Evolutionary conservation across 805 yeast genomes (phyloP).

Genomic region (Barnettozyma botsteinii): DNA sequence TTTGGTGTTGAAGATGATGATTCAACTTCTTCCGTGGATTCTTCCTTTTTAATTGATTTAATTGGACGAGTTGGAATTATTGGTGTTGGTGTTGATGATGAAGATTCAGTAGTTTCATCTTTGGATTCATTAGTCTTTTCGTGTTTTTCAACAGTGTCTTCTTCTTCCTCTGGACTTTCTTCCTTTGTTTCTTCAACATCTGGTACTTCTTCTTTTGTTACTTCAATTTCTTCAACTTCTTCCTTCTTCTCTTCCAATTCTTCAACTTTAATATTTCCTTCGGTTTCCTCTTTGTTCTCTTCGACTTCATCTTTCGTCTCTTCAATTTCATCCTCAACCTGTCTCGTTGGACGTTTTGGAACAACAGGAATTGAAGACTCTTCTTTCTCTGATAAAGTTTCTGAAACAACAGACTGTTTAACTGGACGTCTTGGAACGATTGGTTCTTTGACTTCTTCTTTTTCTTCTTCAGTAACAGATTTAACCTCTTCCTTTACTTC

Average conservation of each 20-base stretch:
- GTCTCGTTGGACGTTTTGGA: conserved; percentile 11
- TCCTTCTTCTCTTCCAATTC: background rate
- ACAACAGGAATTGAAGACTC: conserved; percentile 7
- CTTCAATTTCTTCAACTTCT: conserved; percentile 1
- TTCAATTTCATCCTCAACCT: background rate
- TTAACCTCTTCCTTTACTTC: background rate
- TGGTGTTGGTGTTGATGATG: background rate
- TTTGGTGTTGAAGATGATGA: background rate
- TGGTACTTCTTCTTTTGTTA: too few relatives aligned
- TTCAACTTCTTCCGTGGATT: background rate
- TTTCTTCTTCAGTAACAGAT: background rate
- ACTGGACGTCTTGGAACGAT: conserved; percentile 12
- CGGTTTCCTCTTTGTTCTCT: too few relatives aligned
- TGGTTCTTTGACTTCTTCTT: conserved; percentile 3
- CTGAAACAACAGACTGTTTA: conserved; percentile 2
- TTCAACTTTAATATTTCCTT: too few relatives aligned
- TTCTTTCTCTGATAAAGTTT: conserved; percentile 3
- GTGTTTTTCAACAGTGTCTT: too few relatives aligned
- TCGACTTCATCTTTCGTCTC: conserved; percentile 2
- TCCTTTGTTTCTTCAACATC: background rate
- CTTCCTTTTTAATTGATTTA: too few relatives aligned
- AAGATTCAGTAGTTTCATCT: background rate
- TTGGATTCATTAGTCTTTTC: background rate
- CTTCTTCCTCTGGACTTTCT: background rate
- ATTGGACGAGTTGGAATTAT: conserved; percentile 4